Base-by-base conservation (phyloP, 2,329 filamentous ascomycete species). In the Neonectria hederae region DNA sequence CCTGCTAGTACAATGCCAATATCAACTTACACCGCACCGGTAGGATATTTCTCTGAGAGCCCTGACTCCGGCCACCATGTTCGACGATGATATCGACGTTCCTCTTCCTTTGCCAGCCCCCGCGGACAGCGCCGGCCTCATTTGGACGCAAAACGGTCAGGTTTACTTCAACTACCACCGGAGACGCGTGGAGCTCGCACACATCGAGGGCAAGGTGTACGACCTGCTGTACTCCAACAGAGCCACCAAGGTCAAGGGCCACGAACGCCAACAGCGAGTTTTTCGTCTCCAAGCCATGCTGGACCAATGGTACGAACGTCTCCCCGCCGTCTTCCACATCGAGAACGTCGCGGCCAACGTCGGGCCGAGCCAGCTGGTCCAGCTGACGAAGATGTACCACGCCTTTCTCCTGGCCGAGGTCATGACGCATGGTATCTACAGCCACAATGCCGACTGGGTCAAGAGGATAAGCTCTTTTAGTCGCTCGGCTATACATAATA, bases 171-270 rank as follows among this genome's bases (percentile, higher is more conserved):
- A 81, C 66, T 78, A 77, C 53, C 78, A 82, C 60, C 75, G 81
- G 5, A 63, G 76, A n/a, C 75, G 79, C 1, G 74, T 82, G 3
- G 78, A 81, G 49, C 74, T 83, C 2, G 77, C 78, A 1, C 77
- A 81, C 38, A 75, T 83, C 7, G 65, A 82, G 26, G 81, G 81
- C 21, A 78, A 77, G 52, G 74, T 81, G 0, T 82, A 81, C 49
- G 80, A 83, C 32, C 72, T 76, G 9, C 69, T 83, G 1, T 79
- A 80, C 61, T 76, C 75, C 0, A 76, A 76, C 55, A 67, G 72
- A 2, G 68, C 74, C 2, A 63, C 43, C 49, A 76, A 73, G 19
- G 60, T 70, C 7, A 74, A 71, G n/a, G 71, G 73, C 1, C 66
- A 74, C 3, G 74, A 77, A 45, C 76, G 79, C 0, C 68, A 74